Evolutionary conservation across 768 basidiomycete genomes (phyloP), one percentile per base, ranked within the genome.

Genomic region (Psilocybe cyanescens): DNA sequence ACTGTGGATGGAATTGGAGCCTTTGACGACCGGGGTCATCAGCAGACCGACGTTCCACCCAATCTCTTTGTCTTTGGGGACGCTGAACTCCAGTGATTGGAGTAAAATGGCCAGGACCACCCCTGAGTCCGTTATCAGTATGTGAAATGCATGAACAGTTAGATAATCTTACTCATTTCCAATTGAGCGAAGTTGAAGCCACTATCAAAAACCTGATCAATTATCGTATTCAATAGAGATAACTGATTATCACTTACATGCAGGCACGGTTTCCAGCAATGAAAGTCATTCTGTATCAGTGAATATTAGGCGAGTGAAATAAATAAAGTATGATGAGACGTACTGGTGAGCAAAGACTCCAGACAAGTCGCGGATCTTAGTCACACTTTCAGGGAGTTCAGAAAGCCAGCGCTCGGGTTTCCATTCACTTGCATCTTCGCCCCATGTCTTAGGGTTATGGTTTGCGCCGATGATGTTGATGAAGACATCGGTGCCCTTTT

Each of bases 321-420:
- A 44, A 35, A 12, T 7, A 44, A 35, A 35, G 33, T 44, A 4
- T 5, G 4, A 44, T 14, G n/a, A 44, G n/a, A 44, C 41, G n/a
- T 44, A 44, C 41, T 44, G 41, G 14, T 44, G 41, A n/a, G 41
- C 41, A 12, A 44, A 44, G 1, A 44, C 41, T 44, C 41, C 41
- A 2, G 41, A 12, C 14, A 44, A 16, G 14, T 44, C 41, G 14
- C n/a, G 11, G n/a, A 44, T 44, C 14, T 44, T 44, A 12, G 41
- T 44, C 5, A 44, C 41, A 44, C 41, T 44, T 16, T 44, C 41
- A 4, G 41, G 41, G 41, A 44, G 41, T 14, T 44, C 41, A n/a
- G 41, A 30, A 8, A 39, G 52, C 60, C 17, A 60, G 46, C 53
- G 31, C 56, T 24, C 67, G 49, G 53, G 60, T 24, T 57, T 31